These are phyloP conservation scores for Perkinsus marinus DNA, from an alignment of 169 alveolate species.

Conservation along the genomic window DNA sequence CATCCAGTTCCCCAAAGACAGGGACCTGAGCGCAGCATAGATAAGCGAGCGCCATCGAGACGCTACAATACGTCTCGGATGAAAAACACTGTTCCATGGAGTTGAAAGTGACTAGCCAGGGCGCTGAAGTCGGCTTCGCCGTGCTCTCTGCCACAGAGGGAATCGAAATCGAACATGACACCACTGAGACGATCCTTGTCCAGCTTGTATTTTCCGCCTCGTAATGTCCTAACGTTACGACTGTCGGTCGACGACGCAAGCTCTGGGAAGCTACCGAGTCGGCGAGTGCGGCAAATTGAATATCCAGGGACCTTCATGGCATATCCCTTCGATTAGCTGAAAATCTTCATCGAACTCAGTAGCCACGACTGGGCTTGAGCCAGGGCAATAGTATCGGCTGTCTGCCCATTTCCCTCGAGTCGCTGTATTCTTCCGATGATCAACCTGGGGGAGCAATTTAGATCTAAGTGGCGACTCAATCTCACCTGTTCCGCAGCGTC, in stretches of 20 bases:
- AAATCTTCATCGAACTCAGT: neutral
- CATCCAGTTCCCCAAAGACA: neutral
- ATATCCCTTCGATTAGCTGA: neutral
- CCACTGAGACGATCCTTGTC: neutral
- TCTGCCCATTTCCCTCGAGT: neutral
- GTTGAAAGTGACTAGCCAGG: neutral
- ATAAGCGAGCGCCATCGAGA: neutral
- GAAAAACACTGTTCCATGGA: neutral
- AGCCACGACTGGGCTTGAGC: neutral
- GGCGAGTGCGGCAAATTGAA: neutral
- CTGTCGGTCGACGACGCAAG: neutral
- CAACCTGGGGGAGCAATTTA: neutral
- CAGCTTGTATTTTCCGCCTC: neutral
- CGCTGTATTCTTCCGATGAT: neutral
- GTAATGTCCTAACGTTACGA: neutral
- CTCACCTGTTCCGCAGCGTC: neutral
- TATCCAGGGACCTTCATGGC: neutral
- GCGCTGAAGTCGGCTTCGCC: neutral
- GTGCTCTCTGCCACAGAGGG: neutral
- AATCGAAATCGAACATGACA: neutral
- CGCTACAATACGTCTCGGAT: neutral
- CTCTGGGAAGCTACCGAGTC: neutral
- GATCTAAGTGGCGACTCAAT: neutral
- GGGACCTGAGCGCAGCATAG: neutral
- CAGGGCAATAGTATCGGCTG: neutral